A percentile compares a stretch with the other conserved stretches of the same genome.
Conservation (phyloP, 2,329 filamentous ascomycete species). For the Sarocladium kiliense region DNA sequence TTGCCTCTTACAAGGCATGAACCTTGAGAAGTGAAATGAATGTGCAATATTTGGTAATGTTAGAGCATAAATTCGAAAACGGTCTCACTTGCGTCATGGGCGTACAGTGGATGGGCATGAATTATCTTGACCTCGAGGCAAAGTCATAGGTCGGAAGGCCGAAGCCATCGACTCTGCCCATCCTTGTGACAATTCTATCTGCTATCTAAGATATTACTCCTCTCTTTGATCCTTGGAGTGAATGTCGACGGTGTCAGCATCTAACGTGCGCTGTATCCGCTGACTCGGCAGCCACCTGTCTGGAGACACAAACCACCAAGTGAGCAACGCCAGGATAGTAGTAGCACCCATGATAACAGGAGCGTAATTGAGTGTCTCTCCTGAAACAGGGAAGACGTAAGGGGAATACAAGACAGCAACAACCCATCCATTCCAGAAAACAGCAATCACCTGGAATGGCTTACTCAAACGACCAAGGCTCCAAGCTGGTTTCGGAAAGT, state of each 20-base stretch:
- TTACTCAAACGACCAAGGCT: slow-evolving; percentile 38
- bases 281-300: slow-evolving; percentile 39
- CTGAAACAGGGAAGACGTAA: slow-evolving; percentile 37
- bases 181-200: too few relatives aligned
- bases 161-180: too few relatives aligned
- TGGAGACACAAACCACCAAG: slow-evolving; percentile 42
- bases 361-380: slow-evolving; percentile 40
- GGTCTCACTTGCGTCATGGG: too few relatives aligned
- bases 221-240: too few relatives aligned
- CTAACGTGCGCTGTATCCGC: slow-evolving; percentile 32
- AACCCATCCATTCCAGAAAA: slow-evolving; percentile 46
- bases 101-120: too few relatives aligned
- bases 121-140: too few relatives aligned
- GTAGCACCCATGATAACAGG: slow-evolving; percentile 46
- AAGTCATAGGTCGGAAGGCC: too few relatives aligned
- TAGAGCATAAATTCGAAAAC: too few relatives aligned
- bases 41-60: too few relatives aligned
- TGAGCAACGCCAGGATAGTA: slow-evolving; percentile 41
- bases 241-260: slow-evolving; percentile 16
- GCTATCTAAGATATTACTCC: too few relatives aligned
- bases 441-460: slow-evolving; percentile 40
- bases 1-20: too few relatives aligned
- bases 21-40: too few relatives aligned
- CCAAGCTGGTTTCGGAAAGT: slow-evolving; percentile 41
- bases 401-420: slow-evolving; percentile 42